A percentile compares a stretch with the other conserved stretches of the same genome.
Conservation (phyloP, 257 asterid species). For the Cordia subcordata region DNA sequence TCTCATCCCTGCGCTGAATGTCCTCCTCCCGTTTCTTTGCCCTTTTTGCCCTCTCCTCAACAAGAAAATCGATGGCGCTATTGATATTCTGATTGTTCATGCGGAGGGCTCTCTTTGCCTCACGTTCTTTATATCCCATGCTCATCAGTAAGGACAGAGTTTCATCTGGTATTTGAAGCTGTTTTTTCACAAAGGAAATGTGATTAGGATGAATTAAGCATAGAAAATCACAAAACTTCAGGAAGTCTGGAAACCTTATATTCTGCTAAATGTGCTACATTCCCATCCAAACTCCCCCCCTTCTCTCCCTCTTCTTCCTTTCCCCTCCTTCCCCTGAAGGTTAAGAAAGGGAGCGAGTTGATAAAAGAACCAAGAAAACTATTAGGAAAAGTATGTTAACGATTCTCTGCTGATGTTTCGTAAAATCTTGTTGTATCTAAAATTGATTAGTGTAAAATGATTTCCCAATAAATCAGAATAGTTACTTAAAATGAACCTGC, state of each 20-base stretch:
- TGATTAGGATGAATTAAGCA: not conserved
- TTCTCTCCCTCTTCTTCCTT: no score
- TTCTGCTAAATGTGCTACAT: no score
- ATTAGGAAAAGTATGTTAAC: no score
- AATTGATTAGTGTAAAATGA: no score
- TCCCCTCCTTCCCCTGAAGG: no score
- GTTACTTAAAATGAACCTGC: constrained; percentile 38
- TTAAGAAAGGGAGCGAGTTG: no score
- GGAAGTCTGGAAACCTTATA: not conserved
- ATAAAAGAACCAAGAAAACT: no score
- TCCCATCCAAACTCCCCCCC: no score
- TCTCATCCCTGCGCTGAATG: constrained; percentile 48
- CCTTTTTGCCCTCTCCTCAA: constrained; percentile 57
- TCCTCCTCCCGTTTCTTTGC: constrained; percentile 55
- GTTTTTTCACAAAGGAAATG: constrained; percentile 12
- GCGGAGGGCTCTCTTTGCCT: constrained; percentile 91
- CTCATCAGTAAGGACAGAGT: constrained; percentile 56
- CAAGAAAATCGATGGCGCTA: constrained; percentile 77
- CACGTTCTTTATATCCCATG: constrained; percentile 77
- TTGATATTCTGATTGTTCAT: constrained; percentile 75
- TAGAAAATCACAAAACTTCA: not conserved
- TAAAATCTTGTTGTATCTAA: no score
- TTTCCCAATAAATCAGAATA: no score
- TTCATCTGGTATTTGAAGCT: constrained; percentile 95
- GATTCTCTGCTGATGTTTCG: no score